A percentile compares a stretch with the other conserved stretches of the same genome.
These are phyloP conservation scores for Geranium incanum DNA, from an alignment of 441 rosid genomes.

Conservation along the genomic window DNA sequence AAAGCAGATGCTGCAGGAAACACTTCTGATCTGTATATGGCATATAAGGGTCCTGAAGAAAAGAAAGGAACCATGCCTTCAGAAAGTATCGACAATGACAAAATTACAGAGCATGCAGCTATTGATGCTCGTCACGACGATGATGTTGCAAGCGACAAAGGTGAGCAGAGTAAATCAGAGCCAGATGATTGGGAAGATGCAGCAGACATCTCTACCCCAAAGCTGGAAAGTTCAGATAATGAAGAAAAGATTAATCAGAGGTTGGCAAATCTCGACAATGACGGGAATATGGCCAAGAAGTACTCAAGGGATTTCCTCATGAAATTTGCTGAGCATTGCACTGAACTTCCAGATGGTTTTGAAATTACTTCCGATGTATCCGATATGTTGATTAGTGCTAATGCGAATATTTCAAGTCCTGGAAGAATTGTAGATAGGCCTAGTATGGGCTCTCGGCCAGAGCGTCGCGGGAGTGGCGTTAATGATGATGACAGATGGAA, in stretches of 20 bases:
- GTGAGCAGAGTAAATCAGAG: conserved; percentile 47
- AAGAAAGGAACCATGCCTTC: conserved; percentile 42
- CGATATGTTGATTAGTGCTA: conserved; percentile 34
- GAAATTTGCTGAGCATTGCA: conserved; percentile 61
- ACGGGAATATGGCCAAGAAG: conserved; percentile 45
- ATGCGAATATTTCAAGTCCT: conserved; percentile 38
- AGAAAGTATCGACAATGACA: conserved; percentile 25
- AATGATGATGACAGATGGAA: conserved; percentile 71
- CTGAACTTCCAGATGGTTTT: conserved; percentile 68
- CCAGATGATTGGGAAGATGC: conserved; percentile 98
- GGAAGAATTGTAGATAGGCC: conserved; percentile 66
- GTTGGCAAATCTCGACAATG: conserved; percentile 24
- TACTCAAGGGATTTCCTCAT: conserved; percentile 93
- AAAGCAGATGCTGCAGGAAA: conserved; percentile 86
- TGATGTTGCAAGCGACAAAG: conserved; percentile 30
- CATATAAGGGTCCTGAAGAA: conserved; percentile 86
- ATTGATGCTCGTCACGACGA: conserved; percentile 28
- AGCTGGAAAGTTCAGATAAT: conserved; percentile 44
- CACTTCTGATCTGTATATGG: conserved; percentile 75
- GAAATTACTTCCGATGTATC: conserved; percentile 45
- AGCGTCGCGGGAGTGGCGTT: conserved; percentile 57
- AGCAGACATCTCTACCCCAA: conserved; percentile 79
- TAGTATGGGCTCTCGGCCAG: conserved; percentile 50
- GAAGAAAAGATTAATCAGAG: conserved; percentile 29
- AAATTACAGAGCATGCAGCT: conserved; percentile 33